A percentile compares a stretch with the other conserved stretches of the same genome.
These are phyloP conservation scores for Hypocreales sp. DNA, from an alignment of 2,329 filamentous ascomycete species.

Conservation along the genomic window DNA sequence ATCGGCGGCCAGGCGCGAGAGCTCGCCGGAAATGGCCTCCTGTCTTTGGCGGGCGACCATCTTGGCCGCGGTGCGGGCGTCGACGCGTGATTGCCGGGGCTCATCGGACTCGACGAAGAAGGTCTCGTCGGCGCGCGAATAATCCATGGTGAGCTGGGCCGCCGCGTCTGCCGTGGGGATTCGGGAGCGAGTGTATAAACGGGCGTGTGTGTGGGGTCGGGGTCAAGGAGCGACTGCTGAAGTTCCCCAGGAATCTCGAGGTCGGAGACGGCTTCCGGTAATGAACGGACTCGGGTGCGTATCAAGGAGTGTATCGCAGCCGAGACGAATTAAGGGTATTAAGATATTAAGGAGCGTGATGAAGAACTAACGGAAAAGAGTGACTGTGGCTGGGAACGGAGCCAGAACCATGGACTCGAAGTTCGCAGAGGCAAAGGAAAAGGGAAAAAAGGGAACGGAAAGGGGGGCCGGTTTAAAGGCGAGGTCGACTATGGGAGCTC, in stretches of 20 bases:
- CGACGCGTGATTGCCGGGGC: slow-evolving; percentile 37
- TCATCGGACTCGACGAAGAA: slow-evolving; percentile 44
- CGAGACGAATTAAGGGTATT: slow-evolving; percentile 28
- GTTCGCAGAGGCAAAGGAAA: slow-evolving; percentile 16
- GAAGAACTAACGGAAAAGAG: slow-evolving; percentile 36
- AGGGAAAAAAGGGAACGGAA: slow-evolving; percentile 28
- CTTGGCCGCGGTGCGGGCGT: slow-evolving; percentile 60
- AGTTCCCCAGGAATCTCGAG: slow-evolving; percentile 37
- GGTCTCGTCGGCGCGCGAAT: slow-evolving; percentile 24
- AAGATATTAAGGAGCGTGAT: slow-evolving; percentile 44
- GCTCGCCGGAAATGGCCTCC: slow-evolving; percentile 75
- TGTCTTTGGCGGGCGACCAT: slow-evolving; percentile 70
- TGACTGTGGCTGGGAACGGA: slow-evolving; percentile 36
- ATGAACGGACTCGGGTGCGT: slow-evolving; percentile 16
- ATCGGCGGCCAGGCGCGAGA: slow-evolving; percentile 70
- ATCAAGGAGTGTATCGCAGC: slow-evolving; percentile 21
- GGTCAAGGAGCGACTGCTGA: slow-evolving; percentile 29
- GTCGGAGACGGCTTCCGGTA: slow-evolving; percentile 22
- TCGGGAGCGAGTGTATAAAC: too few relatives aligned
- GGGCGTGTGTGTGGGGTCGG: slow-evolving; percentile 9
- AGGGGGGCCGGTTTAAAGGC: slow-evolving; percentile 30
- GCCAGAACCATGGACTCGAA: slow-evolving; percentile 25
- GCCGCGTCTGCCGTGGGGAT: too few relatives aligned
- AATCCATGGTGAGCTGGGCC: slow-evolving; percentile 27
- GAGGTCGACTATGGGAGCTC: slow-evolving; percentile 26